A percentile compares a stretch with the other conserved stretches of the same genome.
Evolutionary conservation across 331 rosid genomes (phyloP).

Genomic region (Acacia concinna): DNA sequence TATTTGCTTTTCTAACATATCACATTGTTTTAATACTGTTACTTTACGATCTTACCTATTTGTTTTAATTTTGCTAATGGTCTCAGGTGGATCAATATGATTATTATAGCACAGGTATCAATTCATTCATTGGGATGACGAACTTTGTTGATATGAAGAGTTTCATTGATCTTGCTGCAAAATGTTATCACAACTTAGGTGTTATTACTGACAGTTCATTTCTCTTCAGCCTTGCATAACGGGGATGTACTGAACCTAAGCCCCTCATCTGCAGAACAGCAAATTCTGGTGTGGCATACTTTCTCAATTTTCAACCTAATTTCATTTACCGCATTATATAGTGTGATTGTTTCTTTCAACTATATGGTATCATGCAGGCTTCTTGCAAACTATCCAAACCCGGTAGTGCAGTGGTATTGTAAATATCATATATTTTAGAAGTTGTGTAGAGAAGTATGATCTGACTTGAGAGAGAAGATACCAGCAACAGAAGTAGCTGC

Average conservation of each 20-base stretch:
- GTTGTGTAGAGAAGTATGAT: not conserved
- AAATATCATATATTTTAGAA: conserved; percentile 15
- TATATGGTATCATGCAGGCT: not conserved
- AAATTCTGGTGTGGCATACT: conserved; percentile 72
- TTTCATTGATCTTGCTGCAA: conserved; percentile 21
- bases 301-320: conserved; percentile 23
- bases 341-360: not conserved
- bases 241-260: conserved; percentile 60
- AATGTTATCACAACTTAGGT: conserved; percentile 7
- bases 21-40: conserved; percentile 26
- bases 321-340: conserved; percentile 18
- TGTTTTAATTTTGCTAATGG: conserved; percentile 37
- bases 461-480: conserved; percentile 3
- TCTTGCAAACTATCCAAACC: not conserved
- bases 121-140: conserved; percentile 21
- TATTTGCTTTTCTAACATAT: conserved; percentile 15
- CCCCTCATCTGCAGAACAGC: conserved; percentile 80
- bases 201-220: conserved; percentile 32
- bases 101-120: conserved; percentile 63
- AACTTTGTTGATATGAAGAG: conserved; percentile 14
- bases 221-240: conserved; percentile 61
- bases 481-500: not conserved
- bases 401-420: not conserved
- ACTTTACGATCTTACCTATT: conserved; percentile 22
- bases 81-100: conserved; percentile 62